A percentile compares a stretch with the other conserved stretches of the same genome.
Evolutionary conservation across 306 rosid species (phyloP).

Genomic region (Rosa multiflora): DNA sequence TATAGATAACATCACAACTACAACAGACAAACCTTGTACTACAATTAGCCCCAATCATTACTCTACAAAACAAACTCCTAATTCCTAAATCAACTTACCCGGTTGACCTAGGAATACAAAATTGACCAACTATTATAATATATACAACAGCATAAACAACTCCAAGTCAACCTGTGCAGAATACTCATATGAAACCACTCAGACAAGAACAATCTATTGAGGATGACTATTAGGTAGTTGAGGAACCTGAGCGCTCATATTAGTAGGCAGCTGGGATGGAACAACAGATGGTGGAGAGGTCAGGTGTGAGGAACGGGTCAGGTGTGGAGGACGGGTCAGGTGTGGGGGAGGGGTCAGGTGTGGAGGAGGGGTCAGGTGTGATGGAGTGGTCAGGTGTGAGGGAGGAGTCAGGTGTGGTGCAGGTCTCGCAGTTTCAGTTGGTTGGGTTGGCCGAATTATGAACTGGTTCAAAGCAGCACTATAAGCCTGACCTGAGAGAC

Average conservation of each 20-base stretch:
- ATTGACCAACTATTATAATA: not conserved
- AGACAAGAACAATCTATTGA: not conserved
- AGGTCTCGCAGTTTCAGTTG: conserved; percentile 30
- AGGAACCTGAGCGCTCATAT: not conserved
- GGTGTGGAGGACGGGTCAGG: conserved; percentile 21
- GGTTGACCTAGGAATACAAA: conserved; percentile 1
- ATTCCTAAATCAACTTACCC: not conserved
- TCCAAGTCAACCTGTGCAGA: not conserved
- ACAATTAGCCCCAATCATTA: not conserved
- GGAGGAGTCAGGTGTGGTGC: conserved; percentile 18
- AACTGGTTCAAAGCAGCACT: conserved; percentile 42
- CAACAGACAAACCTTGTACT: not conserved
- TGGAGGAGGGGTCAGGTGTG: conserved; percentile 20
- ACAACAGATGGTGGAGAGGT: conserved; percentile 23
- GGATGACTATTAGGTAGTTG: conserved; percentile 4
- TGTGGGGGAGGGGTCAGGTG: conserved; percentile 20
- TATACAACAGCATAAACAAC: conserved; percentile 2
- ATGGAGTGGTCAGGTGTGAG: conserved; percentile 8
- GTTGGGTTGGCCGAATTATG: conserved; percentile 62
- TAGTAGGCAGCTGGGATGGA: conserved; percentile 26
- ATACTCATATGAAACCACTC: not conserved
- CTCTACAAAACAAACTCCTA: not conserved
- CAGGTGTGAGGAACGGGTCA: conserved; percentile 18
- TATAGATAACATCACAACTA: not conserved
- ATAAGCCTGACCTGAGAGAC: conserved; percentile 52